phyloP scores from a whole-genome alignment of 129 eudicot genomes.

The Sambucus nigra region DNA sequence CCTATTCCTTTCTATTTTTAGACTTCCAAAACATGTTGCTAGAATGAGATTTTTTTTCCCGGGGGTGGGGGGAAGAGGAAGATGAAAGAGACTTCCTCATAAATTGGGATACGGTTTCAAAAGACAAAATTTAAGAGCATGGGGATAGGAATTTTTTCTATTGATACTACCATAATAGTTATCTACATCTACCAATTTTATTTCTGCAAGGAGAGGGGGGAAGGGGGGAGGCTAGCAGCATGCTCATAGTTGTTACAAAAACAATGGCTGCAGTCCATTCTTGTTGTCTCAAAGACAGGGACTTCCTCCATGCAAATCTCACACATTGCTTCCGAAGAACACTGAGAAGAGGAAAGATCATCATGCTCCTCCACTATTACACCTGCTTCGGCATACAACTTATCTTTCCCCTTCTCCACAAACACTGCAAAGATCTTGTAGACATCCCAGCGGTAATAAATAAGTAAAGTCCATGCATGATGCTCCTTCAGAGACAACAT shows the following conservation, averaged over 20 bases:
- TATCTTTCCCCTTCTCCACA: constrained; percentile 6
- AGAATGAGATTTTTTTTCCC: too few species aligned
- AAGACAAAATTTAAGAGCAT: too few species aligned
- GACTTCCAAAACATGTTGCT: too few species aligned
- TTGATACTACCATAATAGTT: too few species aligned
- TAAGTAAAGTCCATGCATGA: constrained; percentile 6
- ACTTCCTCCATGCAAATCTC: constrained; percentile 8
- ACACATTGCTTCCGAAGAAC: neutral
- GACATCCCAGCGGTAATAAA: neutral
- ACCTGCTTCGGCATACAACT: neutral
- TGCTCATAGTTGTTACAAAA: constrained; percentile 2
- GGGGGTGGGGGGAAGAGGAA: too few species aligned
- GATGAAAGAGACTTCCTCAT: too few species aligned
- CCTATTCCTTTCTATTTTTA: too few species aligned
- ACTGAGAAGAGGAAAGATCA: neutral
- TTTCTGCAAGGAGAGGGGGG: neutral
- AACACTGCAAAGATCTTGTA: neutral
- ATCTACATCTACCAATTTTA: too few species aligned
- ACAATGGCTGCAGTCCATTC: constrained; percentile 6
- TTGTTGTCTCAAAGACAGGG: neutral
- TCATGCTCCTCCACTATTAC: constrained; percentile 4
- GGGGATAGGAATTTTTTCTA: too few species aligned
- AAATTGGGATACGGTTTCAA: too few species aligned
- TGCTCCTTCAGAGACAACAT: constrained; percentile 7
- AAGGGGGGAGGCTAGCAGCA: neutral